Conservation (phyloP, 139 green algal species). For the Coccomyxa sp. region DNA sequence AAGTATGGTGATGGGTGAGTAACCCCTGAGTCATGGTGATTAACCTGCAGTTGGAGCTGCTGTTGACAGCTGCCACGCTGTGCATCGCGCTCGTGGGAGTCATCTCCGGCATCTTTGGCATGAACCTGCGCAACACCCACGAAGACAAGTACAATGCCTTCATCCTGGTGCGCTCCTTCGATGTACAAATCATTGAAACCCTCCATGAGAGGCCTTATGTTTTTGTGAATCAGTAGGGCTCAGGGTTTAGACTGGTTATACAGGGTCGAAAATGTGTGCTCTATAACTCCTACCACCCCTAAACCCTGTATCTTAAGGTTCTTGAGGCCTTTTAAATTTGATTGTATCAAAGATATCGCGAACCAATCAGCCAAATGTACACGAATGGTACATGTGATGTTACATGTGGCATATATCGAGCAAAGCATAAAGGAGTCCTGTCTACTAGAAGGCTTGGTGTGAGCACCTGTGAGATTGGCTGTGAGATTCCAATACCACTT, state of each 20-base stretch:
- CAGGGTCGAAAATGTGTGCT: not conserved
- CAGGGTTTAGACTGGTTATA: not conserved
- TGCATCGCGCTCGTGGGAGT: slow-evolving; percentile 66
- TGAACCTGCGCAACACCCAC: slow-evolving; percentile 78
- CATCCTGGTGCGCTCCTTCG: slow-evolving; percentile 17
- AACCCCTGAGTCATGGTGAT: too few relatives aligned
- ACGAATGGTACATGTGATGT: too few relatives aligned
- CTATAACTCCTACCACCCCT: not conserved
- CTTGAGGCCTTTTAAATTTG: not conserved
- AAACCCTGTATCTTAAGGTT: not conserved
- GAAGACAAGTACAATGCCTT: slow-evolving; percentile 35
- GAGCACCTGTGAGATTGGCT: too few relatives aligned
- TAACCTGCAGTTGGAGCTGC: slow-evolving; percentile 68
- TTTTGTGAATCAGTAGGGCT: not conserved
- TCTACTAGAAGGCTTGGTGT: too few relatives aligned
- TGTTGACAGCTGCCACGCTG: slow-evolving; percentile 79
- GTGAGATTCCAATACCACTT: too few relatives aligned
- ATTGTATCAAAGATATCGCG: not conserved
- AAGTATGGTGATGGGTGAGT: not conserved
- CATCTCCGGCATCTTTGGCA: slow-evolving; percentile 84
- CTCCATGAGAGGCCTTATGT: not conserved
- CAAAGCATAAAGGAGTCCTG: too few relatives aligned
- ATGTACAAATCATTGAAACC: not conserved
- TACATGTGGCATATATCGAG: too few relatives aligned
- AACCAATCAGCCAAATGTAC: too few relatives aligned